Evolutionary conservation across 2,329 filamentous ascomycete genomes (phyloP).

Genomic region (Aspergillus arachidicola): DNA sequence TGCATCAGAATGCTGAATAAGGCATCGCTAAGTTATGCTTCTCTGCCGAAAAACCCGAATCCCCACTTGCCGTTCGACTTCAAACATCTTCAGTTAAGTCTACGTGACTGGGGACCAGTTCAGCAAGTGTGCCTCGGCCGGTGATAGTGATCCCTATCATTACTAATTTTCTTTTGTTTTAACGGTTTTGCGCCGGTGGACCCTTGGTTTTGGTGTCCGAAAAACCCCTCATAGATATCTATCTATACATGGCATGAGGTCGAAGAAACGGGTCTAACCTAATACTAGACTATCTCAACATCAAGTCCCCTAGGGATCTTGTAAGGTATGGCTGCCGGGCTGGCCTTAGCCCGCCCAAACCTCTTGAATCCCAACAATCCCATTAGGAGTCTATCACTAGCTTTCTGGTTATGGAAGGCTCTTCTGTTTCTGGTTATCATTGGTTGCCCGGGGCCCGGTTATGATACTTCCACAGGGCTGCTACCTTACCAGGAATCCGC

Average conservation of each 20-base stretch:
- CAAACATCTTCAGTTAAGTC: not conserved
- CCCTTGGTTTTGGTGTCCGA: not conserved
- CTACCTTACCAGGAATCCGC: slow-evolving; percentile 35
- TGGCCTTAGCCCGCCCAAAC: slow-evolving; percentile 10
- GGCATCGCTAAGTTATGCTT: not conserved
- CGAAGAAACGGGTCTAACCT: not conserved
- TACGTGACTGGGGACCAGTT: not conserved
- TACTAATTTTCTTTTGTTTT: not conserved
- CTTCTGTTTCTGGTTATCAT: slow-evolving; percentile 54
- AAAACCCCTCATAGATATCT: not conserved
- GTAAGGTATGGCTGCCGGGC: slow-evolving; percentile 1
- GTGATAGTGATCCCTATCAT: not conserved
- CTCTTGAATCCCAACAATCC: slow-evolving; percentile 33
- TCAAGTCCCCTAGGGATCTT: not conserved
- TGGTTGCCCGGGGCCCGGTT: slow-evolving; percentile 59
- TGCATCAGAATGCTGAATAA: slow-evolving; percentile 1
- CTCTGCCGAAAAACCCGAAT: not conserved
- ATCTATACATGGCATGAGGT: not conserved
- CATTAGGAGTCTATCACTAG: slow-evolving; percentile 35
- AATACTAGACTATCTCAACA: not conserved
- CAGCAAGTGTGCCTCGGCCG: not conserved
- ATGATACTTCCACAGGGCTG: slow-evolving; percentile 64
- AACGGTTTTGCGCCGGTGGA: not conserved
- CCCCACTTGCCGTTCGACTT: not conserved
- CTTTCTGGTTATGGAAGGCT: slow-evolving; percentile 60